A percentile compares a stretch with the other conserved stretches of the same genome.
Evolutionary conservation across 2,329 filamentous ascomycete species (phyloP).

Genomic region (Acarospora socialis): DNA sequence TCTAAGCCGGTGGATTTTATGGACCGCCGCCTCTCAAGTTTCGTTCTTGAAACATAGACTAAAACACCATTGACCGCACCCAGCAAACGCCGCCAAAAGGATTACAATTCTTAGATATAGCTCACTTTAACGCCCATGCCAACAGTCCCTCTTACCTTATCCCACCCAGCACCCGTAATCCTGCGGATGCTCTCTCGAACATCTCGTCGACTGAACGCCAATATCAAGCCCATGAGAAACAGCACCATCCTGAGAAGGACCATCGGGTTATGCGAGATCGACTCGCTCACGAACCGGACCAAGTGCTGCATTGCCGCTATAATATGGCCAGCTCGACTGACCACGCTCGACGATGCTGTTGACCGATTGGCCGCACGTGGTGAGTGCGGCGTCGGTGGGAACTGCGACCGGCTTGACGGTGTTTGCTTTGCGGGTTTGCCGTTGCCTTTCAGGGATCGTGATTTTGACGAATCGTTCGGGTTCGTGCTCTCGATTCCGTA

Average conservation of each 20-base stretch:
- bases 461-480: no score
- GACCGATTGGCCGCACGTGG: neutral
- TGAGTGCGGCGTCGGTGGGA: constrained; percentile 5
- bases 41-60: no score
- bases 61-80: no score
- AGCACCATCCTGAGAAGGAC: constrained; percentile 50
- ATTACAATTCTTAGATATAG: constrained; percentile 66
- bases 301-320: constrained; percentile 34
- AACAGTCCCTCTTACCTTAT: constrained; percentile 67
- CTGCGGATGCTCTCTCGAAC: constrained; percentile 60
- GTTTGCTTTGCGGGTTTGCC: neutral
- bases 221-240: constrained; percentile 64
- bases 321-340: constrained; percentile 30
- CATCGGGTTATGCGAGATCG: constrained; percentile 40
- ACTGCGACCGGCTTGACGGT: constrained; percentile 2
- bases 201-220: constrained; percentile 61
- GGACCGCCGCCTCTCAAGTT: no score
- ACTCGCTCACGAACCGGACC: constrained; percentile 35
- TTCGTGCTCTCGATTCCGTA: constrained; percentile 51
- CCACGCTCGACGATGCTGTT: constrained; percentile 19
- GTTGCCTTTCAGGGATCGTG: constrained; percentile 7
- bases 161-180: constrained; percentile 57
- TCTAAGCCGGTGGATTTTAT: no score
- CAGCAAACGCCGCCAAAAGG: no score
- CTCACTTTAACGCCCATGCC: constrained; percentile 97